These are phyloP conservation scores for Rusavskia elegans DNA, from an alignment of 495 filamentous ascomycete genomes.

Conservation along the genomic window DNA sequence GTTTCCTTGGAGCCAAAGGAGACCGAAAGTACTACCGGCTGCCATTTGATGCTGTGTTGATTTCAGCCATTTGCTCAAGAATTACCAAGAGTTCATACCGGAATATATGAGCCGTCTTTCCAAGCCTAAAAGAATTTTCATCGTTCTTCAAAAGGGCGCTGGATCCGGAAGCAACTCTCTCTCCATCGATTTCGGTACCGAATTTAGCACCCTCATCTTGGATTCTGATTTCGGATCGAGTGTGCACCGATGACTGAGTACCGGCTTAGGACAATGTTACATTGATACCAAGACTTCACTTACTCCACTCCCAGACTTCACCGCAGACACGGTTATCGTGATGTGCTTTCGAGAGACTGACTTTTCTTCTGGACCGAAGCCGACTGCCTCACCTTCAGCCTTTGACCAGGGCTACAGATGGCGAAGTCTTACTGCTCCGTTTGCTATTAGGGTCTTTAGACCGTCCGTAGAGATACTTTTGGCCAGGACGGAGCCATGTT, in stretches of 20 bases:
- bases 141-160: constrained; percentile 32
- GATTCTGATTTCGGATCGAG: constrained; percentile 47
- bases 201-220: constrained; percentile 60
- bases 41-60: constrained; percentile 56
- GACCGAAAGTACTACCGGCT: constrained; percentile 65
- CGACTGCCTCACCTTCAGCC: constrained; percentile 12
- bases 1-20: constrained; percentile 63
- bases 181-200: constrained; percentile 64
- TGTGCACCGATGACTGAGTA: constrained; percentile 30
- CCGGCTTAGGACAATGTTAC: background rate
- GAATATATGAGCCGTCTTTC: constrained; percentile 39
- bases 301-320: constrained; percentile 58
- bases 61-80: background rate
- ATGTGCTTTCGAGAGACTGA: constrained; percentile 84
- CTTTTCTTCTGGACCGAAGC: constrained; percentile 47
- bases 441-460: constrained; percentile 30
- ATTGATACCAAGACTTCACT: constrained; percentile 6
- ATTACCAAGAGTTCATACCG: constrained; percentile 19
- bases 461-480: constrained; percentile 66
- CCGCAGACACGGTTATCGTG: constrained; percentile 51
- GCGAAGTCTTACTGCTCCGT: too few species aligned
- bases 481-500: constrained; percentile 71
- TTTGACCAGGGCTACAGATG: too few species aligned
- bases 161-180: constrained; percentile 39
- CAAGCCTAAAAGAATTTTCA: constrained; percentile 51